These are phyloP conservation scores for Scytalidium sp. DNA, from an alignment of 2,329 filamentous ascomycete species.

Conservation along the genomic window DNA sequence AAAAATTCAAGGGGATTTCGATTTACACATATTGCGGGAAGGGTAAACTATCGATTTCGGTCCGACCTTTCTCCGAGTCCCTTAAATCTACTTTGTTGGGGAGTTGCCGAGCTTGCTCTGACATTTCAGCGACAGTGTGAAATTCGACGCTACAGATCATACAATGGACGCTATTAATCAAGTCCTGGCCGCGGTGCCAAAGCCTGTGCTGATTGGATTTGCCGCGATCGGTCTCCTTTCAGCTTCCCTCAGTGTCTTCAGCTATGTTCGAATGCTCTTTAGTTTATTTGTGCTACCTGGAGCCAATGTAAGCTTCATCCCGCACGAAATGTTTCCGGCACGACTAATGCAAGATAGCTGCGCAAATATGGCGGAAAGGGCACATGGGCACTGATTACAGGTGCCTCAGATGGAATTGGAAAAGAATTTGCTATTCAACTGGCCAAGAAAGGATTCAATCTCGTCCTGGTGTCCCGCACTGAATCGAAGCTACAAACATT, in stretches of 20 bases:
- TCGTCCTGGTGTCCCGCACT: slow-evolving; percentile 94
- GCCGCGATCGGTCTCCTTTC: slow-evolving; percentile 56
- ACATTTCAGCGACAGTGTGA: too few species aligned
- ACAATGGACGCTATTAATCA: slow-evolving; percentile 13
- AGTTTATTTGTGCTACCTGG: slow-evolving; percentile 67
- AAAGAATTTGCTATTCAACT: slow-evolving; percentile 95
- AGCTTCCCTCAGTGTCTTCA: slow-evolving; percentile 53
- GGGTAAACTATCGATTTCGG: too few species aligned
- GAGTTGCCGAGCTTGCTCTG: too few species aligned
- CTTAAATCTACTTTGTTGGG: too few species aligned
- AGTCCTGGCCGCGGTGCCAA: slow-evolving; percentile 16
- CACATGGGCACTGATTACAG: slow-evolving; percentile 91
- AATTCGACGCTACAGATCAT: too few species aligned
- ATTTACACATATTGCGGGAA: too few species aligned
- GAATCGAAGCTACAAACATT: slow-evolving; percentile 82
- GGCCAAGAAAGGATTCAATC: slow-evolving; percentile 87
- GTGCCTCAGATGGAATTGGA: slow-evolving; percentile 92
- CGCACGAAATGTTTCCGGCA: too few species aligned
- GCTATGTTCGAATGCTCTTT: slow-evolving; percentile 58
- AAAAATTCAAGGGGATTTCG: too few species aligned
- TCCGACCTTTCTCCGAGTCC: too few species aligned
- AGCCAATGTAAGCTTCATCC: slow-evolving; percentile 48
- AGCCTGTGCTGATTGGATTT: slow-evolving; percentile 22
- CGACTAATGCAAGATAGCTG: slow-evolving; percentile 52
- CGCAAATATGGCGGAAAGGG: slow-evolving; percentile 87